A percentile compares a stretch with the other conserved stretches of the same genome.
Conservation (phyloP, 257 asterid genomes). For the Nicotiana benthamiana region DNA sequence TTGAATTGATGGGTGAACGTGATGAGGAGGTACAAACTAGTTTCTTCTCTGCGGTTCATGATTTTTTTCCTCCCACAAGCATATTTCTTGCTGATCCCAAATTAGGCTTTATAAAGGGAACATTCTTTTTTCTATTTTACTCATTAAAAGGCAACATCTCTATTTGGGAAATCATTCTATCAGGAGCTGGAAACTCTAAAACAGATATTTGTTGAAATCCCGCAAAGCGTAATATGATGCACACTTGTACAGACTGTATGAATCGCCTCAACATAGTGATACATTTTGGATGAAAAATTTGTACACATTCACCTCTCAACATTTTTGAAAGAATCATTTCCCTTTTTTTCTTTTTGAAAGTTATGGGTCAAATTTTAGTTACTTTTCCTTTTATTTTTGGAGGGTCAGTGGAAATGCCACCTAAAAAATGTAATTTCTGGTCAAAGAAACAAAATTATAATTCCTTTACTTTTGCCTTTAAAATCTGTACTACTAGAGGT, state of each 20-base stretch:
- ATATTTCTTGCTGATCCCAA: not conserved
- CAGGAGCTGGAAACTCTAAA: not conserved
- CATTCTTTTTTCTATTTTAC: not conserved
- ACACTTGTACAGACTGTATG: not conserved
- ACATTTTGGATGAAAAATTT: not conserved
- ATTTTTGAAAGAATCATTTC: not conserved
- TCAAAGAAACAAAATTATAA: not conserved
- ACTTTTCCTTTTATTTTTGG: not conserved
- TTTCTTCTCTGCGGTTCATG: not conserved
- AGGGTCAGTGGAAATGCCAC: not conserved
- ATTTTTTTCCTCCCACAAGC: not conserved
- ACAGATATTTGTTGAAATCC: not conserved
- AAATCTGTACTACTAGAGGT: not conserved
- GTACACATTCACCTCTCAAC: not conserved
- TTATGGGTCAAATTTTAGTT: not conserved
- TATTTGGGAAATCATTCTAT: not conserved
- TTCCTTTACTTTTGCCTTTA: not conserved
- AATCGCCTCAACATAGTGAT: not conserved
- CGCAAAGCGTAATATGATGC: not conserved
- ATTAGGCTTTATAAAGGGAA: not conserved
- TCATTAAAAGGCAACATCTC: not conserved
- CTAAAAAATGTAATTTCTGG: not conserved
- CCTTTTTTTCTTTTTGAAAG: not conserved
- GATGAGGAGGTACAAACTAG: slow-evolving; percentile 78
- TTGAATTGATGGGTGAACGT: slow-evolving; percentile 98